A percentile compares a stretch with the other conserved stretches of the same genome.
phyloP scores from a whole-genome alignment of 345 rosid species.

The Linum usitatissimum region DNA sequence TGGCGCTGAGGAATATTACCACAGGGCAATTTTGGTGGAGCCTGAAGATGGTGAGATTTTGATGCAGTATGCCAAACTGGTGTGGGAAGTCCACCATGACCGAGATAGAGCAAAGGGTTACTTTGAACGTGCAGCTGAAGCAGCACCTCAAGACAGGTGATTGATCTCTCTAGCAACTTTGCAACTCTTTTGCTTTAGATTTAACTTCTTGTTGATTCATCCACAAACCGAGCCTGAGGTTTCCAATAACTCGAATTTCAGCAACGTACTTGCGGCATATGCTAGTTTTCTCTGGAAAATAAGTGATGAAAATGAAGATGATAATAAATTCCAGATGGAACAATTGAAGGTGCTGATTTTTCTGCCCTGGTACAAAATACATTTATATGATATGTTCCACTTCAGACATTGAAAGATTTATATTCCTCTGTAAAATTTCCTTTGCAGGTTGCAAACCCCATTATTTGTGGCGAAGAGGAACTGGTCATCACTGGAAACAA shows the following conservation, averaged over 20 bases:
- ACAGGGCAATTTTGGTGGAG: constrained; percentile 47
- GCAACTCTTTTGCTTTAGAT: not conserved
- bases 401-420: no score
- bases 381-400: no score
- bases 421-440: no score
- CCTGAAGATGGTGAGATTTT: constrained; percentile 51
- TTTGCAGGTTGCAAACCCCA: not conserved
- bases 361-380: not conserved
- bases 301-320: constrained; percentile 19
- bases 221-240: constrained; percentile 7
- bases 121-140: constrained; percentile 55
- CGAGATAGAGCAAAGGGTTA: constrained; percentile 40
- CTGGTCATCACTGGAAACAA: not conserved
- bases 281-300: constrained; percentile 67
- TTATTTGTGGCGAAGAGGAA: no score
- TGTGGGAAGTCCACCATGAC: constrained; percentile 61
- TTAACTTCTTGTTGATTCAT: not conserved
- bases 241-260: constrained; percentile 17
- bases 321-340: constrained; percentile 11
- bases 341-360: constrained; percentile 26
- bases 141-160: constrained; percentile 62
- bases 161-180: not conserved
- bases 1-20: constrained; percentile 66
- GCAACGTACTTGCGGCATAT: constrained; percentile 61
- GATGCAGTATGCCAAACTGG: constrained; percentile 49